Percentiles rank a stretch among this genome's conserved stretches.
phyloP scores from a whole-genome alignment of 495 filamentous ascomycete species.

The Aspergillus mulundensis region DNA sequence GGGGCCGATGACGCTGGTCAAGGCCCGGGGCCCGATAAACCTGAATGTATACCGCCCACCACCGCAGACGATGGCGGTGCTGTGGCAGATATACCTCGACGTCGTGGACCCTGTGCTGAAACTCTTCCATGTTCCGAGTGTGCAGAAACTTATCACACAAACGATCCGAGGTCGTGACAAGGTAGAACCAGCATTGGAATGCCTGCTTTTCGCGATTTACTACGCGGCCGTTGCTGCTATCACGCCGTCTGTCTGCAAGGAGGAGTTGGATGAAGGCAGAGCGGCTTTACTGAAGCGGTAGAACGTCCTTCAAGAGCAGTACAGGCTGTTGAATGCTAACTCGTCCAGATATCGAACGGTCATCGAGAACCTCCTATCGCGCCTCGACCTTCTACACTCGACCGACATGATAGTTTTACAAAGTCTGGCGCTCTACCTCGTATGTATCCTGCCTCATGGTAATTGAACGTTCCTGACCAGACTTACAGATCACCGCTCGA shows the following conservation, averaged over 20 bases:
- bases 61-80: not conserved
- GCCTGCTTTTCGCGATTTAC: slow-evolving; percentile 68
- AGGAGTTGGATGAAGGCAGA: slow-evolving; percentile 16
- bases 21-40: not conserved
- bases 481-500: slow-evolving; percentile 40
- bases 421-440: slow-evolving; percentile 65
- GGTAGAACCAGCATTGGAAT: slow-evolving; percentile 41
- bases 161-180: slow-evolving; percentile 1
- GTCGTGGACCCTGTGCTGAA: slow-evolving; percentile 28
- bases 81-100: slow-evolving; percentile 28
- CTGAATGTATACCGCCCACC: slow-evolving; percentile 5
- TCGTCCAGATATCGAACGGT: slow-evolving; percentile 56
- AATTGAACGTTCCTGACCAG: not conserved
- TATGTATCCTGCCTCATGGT: slow-evolving; percentile 15
- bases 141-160: slow-evolving; percentile 16
- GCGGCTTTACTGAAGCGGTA: slow-evolving; percentile 42
- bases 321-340: not conserved
- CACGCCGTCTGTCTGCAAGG: slow-evolving; percentile 29
- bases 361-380: slow-evolving; percentile 62
- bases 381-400: slow-evolving; percentile 59
- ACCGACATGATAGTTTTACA: slow-evolving; percentile 65
- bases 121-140: slow-evolving; percentile 21
- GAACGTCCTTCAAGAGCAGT: not conserved
- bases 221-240: slow-evolving; percentile 64
- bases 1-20: no score